Conservation (phyloP, 148 eudicot genomes). For the Cornus suecica region DNA sequence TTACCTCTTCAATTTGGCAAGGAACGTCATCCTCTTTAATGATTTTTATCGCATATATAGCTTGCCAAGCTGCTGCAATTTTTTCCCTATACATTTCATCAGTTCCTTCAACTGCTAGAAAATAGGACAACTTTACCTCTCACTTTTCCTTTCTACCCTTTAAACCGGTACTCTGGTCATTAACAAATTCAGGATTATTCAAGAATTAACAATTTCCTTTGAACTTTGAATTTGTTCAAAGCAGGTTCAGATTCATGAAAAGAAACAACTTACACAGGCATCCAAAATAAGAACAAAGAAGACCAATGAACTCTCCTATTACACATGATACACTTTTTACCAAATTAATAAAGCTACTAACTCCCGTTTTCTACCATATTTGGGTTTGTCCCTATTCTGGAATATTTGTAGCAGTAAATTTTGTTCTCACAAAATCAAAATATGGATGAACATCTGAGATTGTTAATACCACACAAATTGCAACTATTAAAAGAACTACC, state of each 20-base stretch:
- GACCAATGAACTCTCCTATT: not conserved
- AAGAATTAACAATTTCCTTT: not conserved
- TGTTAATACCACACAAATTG: no score
- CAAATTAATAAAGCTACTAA: no score
- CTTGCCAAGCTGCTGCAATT: no score
- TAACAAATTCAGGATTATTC: not conserved
- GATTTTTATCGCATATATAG: constrained; percentile 33
- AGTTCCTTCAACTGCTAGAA: no score
- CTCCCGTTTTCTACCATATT: no score
- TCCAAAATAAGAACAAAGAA: not conserved
- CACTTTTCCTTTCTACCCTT: not conserved
- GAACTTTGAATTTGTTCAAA: not conserved
- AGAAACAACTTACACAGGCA: not conserved
- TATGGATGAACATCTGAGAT: no score
- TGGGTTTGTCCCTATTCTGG: no score
- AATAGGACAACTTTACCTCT: not conserved
- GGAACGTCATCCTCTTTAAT: constrained; percentile 58
- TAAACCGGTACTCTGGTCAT: not conserved
- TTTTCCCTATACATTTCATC: no score
- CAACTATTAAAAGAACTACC: no score
- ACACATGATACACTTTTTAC: no score
- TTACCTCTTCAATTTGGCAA: constrained; percentile 81
- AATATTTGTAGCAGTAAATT: no score
- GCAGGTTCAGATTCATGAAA: not conserved
- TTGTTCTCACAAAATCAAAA: no score